Conservation (phyloP, 805 yeast species). For the Vanderwaltozyma tropicalis region DNA sequence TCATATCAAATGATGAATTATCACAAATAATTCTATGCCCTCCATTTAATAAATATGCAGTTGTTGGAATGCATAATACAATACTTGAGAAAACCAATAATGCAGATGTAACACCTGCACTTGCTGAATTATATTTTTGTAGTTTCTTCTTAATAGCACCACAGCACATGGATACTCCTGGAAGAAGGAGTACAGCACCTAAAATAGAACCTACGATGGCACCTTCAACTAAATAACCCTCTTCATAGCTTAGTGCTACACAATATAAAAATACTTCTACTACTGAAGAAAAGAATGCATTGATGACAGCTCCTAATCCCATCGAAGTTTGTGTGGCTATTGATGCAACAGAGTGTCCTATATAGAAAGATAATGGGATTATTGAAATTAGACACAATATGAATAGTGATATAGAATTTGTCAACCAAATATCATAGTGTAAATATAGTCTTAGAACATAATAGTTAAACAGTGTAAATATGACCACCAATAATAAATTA, state of each 20-base stretch:
- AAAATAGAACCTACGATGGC: constrained; percentile 87
- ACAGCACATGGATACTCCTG: constrained; percentile 95
- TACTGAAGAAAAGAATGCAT: constrained; percentile 92
- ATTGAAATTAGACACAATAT: constrained; percentile 70
- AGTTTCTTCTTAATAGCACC: constrained; percentile 90
- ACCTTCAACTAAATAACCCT: constrained; percentile 89
- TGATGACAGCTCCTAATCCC: constrained; percentile 97
- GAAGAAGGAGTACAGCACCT: constrained; percentile 83
- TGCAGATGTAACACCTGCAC: constrained; percentile 95
- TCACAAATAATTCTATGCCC: constrained; percentile 1
- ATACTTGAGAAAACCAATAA: constrained; percentile 85
- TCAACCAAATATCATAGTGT: constrained; percentile 26
- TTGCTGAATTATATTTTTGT: constrained; percentile 87
- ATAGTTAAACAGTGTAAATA: constrained; percentile 73
- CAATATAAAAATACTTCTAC: constrained; percentile 89
- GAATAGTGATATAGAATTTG: constrained; percentile 59
- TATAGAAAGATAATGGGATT: constrained; percentile 89
- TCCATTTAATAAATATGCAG: constrained; percentile 83
- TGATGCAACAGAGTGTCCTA: constrained; percentile 97
- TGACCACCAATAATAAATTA: constrained; percentile 67
- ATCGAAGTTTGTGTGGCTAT: constrained; percentile 95
- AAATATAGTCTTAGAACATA: constrained; percentile 46
- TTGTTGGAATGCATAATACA: constrained; percentile 86
- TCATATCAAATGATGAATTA: constrained; percentile 6
- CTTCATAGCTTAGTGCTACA: constrained; percentile 76